Evolutionary conservation across 306 rosid species (phyloP).

Genomic region (Prinsepia uniflora): DNA sequence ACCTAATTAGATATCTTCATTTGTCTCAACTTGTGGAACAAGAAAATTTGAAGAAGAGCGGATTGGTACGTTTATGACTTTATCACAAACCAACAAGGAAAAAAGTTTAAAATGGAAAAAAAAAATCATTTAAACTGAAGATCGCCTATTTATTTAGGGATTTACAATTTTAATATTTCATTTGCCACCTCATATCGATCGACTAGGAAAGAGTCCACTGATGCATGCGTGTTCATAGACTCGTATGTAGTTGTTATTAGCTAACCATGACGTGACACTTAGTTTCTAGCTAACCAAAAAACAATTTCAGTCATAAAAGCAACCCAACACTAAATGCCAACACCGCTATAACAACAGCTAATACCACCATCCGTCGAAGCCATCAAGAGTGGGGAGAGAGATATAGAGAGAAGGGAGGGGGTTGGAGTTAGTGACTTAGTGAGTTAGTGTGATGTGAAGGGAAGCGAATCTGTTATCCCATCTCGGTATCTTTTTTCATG

Average conservation of each 20-base stretch:
- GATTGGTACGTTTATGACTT: conserved; percentile 8
- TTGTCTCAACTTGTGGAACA: conserved; percentile 26
- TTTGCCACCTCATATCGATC: background rate
- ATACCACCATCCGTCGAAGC: no score
- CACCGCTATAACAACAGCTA: no score
- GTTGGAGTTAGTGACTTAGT: no score
- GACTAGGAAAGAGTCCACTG: background rate
- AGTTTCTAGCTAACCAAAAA: background rate
- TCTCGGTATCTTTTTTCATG: no score
- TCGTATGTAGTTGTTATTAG: background rate
- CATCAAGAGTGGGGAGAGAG: no score
- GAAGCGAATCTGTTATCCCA: no score
- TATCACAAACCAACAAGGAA: conserved; percentile 24
- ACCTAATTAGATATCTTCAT: conserved; percentile 19
- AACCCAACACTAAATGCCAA: no score
- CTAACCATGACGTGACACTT: background rate
- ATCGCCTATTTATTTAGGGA: background rate
- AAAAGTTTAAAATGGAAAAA: background rate
- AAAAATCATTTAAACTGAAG: background rate
- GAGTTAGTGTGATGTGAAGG: no score
- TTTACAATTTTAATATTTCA: background rate
- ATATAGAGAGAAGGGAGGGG: no score
- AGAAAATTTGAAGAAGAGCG: conserved; percentile 15
- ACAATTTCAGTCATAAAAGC: no score
- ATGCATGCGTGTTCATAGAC: background rate